phyloP scores from a whole-genome alignment of 2,329 filamentous ascomycete species.

The Lojkania enalia region DNA sequence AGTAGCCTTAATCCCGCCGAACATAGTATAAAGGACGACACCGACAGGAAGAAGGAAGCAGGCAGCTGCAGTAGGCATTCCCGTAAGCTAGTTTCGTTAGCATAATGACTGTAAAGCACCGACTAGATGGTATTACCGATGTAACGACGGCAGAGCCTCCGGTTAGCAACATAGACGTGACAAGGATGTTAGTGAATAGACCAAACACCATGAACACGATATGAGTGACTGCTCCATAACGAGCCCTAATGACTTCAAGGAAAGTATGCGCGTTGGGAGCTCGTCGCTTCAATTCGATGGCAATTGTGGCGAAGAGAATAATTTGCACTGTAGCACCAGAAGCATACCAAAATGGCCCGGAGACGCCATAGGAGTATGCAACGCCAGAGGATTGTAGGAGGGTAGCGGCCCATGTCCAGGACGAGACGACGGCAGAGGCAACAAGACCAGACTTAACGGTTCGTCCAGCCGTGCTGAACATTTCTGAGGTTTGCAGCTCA shows the following conservation, averaged over 20 bases:
- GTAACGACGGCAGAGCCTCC: slow-evolving; percentile 72
- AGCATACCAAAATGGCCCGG: slow-evolving; percentile 68
- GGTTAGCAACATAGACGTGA: slow-evolving; percentile 86
- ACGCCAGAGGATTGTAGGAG: slow-evolving; percentile 79
- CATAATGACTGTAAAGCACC: too few relatives aligned
- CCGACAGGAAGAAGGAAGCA: slow-evolving; percentile 82
- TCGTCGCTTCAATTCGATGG: slow-evolving; percentile 84
- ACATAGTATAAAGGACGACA: slow-evolving; percentile 77
- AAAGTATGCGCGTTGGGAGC: slow-evolving; percentile 86
- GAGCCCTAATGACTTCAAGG: slow-evolving; percentile 78
- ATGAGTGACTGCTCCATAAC: slow-evolving; percentile 75
- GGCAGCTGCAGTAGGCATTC: slow-evolving; percentile 76
- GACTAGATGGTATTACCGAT: too few relatives aligned
- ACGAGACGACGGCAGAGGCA: slow-evolving; percentile 85
- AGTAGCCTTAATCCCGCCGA: slow-evolving; percentile 70
- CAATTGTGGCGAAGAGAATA: slow-evolving; percentile 84
- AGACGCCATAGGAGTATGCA: slow-evolving; percentile 75
- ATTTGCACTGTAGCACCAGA: slow-evolving; percentile 60
- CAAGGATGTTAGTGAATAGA: slow-evolving; percentile 78
- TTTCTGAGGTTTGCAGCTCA: slow-evolving; percentile 87
- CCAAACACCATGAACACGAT: slow-evolving; percentile 81
- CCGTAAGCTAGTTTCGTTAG: slow-evolving; percentile 62
- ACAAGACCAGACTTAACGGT: slow-evolving; percentile 89
- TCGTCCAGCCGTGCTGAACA: slow-evolving; percentile 86
- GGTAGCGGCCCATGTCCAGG: slow-evolving; percentile 91